Conservation (phyloP, 805 yeast genomes). For the Kluyveromyces lactis region DNA sequence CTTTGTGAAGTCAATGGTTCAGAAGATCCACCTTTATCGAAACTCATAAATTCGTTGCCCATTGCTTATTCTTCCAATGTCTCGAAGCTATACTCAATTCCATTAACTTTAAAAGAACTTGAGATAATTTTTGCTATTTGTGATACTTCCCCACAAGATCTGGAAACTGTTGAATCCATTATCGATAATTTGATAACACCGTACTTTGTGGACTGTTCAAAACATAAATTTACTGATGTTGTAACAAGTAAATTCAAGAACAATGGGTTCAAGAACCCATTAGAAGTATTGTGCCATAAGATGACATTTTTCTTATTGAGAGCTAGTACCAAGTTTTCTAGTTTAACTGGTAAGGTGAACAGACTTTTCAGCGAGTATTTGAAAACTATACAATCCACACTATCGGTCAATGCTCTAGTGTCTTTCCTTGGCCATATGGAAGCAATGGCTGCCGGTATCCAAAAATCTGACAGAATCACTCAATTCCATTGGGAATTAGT, state of each 20-base stretch:
- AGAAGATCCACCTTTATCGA: slow-evolving; percentile 8
- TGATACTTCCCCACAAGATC: slow-evolving; percentile 27
- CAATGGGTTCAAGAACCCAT: slow-evolving; percentile 31
- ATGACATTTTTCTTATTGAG: slow-evolving; percentile 27
- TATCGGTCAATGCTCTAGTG: slow-evolving; percentile 20
- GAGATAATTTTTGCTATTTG: slow-evolving; percentile 49
- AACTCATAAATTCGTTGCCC: slow-evolving; percentile 22
- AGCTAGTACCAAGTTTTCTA: slow-evolving; percentile 22
- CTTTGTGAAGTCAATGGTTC: not conserved
- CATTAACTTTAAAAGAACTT: slow-evolving; percentile 43
- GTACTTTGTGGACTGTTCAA: slow-evolving; percentile 44
- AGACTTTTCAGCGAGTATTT: slow-evolving; percentile 23
- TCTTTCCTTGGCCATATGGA: slow-evolving; percentile 33
- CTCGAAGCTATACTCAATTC: slow-evolving; percentile 28
- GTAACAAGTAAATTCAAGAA: slow-evolving; percentile 27
- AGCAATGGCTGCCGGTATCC: slow-evolving; percentile 19
- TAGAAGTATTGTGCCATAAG: slow-evolving; percentile 31
- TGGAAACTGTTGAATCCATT: slow-evolving; percentile 32
- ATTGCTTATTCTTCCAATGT: slow-evolving; percentile 19
- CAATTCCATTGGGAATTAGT: not conserved
- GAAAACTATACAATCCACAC: slow-evolving; percentile 6
- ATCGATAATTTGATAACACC: slow-evolving; percentile 35
- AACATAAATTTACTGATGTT: slow-evolving; percentile 38
- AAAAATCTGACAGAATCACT: slow-evolving; percentile 5
- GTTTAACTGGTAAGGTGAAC: slow-evolving; percentile 13